phyloP scores from a whole-genome alignment of 345 rosid genomes.

The Geranium brycei region DNA sequence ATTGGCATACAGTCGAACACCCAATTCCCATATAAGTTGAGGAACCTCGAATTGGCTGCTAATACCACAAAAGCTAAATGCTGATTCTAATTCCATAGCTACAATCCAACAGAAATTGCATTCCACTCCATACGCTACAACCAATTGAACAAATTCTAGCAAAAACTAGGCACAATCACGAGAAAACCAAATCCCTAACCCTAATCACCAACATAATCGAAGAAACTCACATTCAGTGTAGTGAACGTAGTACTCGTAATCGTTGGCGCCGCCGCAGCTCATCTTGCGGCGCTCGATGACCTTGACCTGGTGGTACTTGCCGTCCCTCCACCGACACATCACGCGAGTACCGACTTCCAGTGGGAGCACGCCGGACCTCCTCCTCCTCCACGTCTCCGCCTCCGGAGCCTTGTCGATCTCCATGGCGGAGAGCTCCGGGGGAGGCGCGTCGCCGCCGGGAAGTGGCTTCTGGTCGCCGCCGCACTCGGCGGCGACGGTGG shows the following conservation, averaged over 20 bases:
- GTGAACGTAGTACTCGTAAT: slow-evolving; percentile 93
- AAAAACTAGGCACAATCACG: neutral
- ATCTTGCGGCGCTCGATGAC: slow-evolving; percentile 87
- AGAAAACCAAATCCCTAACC: slow-evolving; percentile 2
- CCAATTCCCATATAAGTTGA: no score
- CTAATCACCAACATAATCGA: neutral
- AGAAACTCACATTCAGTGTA: slow-evolving; percentile 78
- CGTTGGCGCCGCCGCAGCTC: slow-evolving; percentile 33
- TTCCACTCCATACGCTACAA: neutral
- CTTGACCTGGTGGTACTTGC: slow-evolving; percentile 85
- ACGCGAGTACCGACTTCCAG: slow-evolving; percentile 96
- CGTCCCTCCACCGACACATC: slow-evolving; percentile 95
- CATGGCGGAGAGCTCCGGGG: slow-evolving; percentile 6
- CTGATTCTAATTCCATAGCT: neutral
- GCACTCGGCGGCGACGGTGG: slow-evolving; percentile 13
- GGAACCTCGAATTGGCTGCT: no score
- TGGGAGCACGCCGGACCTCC: slow-evolving; percentile 52
- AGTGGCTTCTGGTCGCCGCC: slow-evolving; percentile 27
- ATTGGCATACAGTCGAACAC: no score
- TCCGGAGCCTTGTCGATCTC: slow-evolving; percentile 34
- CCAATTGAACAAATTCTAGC: neutral
- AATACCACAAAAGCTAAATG: neutral
- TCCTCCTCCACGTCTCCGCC: slow-evolving; percentile 28
- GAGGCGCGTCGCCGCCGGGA: slow-evolving; percentile 11
- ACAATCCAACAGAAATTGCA: neutral